Evolutionary conservation across 2,329 filamentous ascomycete species (phyloP).

Genomic region (Daldinia eschscholtzii): DNA sequence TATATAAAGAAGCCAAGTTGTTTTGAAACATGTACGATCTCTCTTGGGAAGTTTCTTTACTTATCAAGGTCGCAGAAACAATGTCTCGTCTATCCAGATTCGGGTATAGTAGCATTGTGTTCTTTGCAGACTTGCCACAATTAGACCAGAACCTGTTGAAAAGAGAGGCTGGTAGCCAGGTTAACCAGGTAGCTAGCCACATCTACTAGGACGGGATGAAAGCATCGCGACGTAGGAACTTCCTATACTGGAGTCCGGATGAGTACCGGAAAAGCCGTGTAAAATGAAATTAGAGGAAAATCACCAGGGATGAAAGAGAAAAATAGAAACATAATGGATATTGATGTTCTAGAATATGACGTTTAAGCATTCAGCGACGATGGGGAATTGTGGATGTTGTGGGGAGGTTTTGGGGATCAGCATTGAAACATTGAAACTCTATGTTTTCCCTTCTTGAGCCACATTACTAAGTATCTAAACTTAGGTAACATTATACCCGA

Average conservation of each 20-base stretch:
- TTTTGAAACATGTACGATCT: constrained; percentile 21
- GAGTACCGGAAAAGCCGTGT: neutral
- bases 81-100: constrained; percentile 21
- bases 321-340: constrained; percentile 26
- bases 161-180: neutral
- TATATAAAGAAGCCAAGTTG: constrained; percentile 24
- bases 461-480: constrained; percentile 19
- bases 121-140: constrained; percentile 13
- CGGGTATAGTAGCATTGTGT: neutral
- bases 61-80: constrained; percentile 15
- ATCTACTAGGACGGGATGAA: neutral
- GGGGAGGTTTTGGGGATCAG: neutral
- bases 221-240: constrained; percentile 6
- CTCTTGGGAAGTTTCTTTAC: constrained; percentile 17
- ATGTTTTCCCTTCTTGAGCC: constrained; percentile 8
- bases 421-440: neutral
- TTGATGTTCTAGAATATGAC: constrained; percentile 18
- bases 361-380: constrained; percentile 8
- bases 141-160: constrained; percentile 15
- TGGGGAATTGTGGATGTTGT: constrained; percentile 17
- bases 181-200: neutral
- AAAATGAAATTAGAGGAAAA: neutral
- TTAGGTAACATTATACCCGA: neutral
- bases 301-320: constrained; percentile 12
- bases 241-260: neutral